Conservation (phyloP, 306 rosid species). For the Acmispon strigosus region DNA sequence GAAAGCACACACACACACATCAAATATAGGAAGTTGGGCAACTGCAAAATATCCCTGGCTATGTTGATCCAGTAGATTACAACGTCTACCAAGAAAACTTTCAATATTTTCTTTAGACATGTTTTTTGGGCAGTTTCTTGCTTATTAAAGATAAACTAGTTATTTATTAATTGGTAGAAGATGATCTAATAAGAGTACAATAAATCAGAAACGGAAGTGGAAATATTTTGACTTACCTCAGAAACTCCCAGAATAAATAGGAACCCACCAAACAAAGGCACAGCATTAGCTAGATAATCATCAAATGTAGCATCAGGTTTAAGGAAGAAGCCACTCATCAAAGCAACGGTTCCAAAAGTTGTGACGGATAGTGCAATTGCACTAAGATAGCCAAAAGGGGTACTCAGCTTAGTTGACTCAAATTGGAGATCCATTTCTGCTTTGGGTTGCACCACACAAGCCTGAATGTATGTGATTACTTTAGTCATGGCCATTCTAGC, state of each 20-base stretch:
- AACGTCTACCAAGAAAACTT: neutral
- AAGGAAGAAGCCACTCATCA: conserved; percentile 88
- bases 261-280: conserved; percentile 87
- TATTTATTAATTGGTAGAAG: neutral
- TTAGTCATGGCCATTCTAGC: neutral
- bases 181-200: neutral
- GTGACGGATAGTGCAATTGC: conserved; percentile 60
- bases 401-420: conserved; percentile 72
- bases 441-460: conserved; percentile 91
- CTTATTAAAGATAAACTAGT: neutral
- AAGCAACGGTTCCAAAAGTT: conserved; percentile 85
- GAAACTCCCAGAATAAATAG: conserved; percentile 77
- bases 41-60: neutral
- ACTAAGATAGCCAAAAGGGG: conserved; percentile 71
- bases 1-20: neutral
- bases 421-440: conserved; percentile 89
- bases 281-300: conserved; percentile 72
- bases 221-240: conserved; percentile 49
- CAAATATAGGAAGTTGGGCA: neutral
- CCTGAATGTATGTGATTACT: conserved; percentile 37
- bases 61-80: neutral
- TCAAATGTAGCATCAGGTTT: conserved; percentile 84
- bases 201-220: neutral
- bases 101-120: neutral
- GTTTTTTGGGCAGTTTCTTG: neutral